These are phyloP conservation scores for Candida ponderosae DNA, from an alignment of 805 yeast genomes.

Conservation along the genomic window DNA sequence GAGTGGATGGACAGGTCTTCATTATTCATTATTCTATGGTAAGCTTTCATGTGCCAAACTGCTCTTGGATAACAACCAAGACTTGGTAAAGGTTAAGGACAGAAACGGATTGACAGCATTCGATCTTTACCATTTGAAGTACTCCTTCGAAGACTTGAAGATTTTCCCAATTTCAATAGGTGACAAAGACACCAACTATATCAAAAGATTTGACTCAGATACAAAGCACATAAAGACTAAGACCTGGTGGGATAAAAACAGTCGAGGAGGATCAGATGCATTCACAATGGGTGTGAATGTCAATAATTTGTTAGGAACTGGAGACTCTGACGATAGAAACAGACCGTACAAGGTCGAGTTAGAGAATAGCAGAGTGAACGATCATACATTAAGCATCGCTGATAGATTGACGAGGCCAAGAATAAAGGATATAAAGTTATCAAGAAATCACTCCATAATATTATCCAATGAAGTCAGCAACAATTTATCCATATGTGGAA, in stretches of 20 bases:
- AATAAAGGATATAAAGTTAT: slow-evolving; percentile 39
- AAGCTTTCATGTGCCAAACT: slow-evolving; percentile 45
- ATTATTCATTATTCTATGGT: slow-evolving; percentile 55
- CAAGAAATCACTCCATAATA: slow-evolving; percentile 60
- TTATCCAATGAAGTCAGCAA: slow-evolving; percentile 41
- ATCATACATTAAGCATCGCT: slow-evolving; percentile 11
- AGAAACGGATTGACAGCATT: slow-evolving; percentile 66
- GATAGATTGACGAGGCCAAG: slow-evolving; percentile 32
- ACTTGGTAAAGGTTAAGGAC: slow-evolving; percentile 51
- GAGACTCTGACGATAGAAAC: slow-evolving; percentile 48
- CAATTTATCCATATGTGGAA: slow-evolving; percentile 54
- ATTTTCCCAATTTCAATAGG: slow-evolving; percentile 36
- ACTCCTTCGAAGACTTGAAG: slow-evolving; percentile 34
- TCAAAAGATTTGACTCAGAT: slow-evolving; percentile 7
- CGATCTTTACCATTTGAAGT: slow-evolving; percentile 36
- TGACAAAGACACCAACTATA: slow-evolving; percentile 13
- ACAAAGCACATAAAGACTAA: slow-evolving; percentile 2
- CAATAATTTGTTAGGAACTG: slow-evolving; percentile 58
- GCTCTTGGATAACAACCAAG: slow-evolving; percentile 25
- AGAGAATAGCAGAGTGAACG: slow-evolving; percentile 7
- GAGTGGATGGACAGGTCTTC: slow-evolving; percentile 77
- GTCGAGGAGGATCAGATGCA: slow-evolving; percentile 49
- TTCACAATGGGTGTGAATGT: slow-evolving; percentile 57
- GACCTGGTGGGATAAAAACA: slow-evolving; percentile 32
- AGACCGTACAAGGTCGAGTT: slow-evolving; percentile 31